Base-by-base conservation (phyloP, 2,329 filamentous ascomycete genomes). In the Phialophora chinensis region DNA sequence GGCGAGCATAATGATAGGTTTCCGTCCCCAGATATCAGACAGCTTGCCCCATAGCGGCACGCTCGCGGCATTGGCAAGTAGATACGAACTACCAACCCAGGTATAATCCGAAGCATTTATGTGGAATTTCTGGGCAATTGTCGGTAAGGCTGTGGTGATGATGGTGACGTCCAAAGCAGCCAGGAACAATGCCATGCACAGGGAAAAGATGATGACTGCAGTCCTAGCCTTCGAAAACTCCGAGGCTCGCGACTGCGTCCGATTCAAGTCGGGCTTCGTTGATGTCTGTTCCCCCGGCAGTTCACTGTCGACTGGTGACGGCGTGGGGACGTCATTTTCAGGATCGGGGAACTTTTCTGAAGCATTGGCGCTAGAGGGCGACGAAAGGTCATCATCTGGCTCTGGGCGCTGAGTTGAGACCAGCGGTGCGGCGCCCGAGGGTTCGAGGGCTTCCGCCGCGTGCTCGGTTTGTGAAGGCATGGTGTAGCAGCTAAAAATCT, bases 21-120 rank as follows among this genome's bases (percentile, higher is more conserved):
- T 91, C 49, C 88, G 81, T 2, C 88, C 88, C 78, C 86, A 90
- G 65, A 90, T 90, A 70, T 90, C 88, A 53, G 85, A 87, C 25
- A 89, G 77, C 72, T 89, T 89, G 25, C 86, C 86, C 85, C 86
- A 88, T 35, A 85, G 80, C 1, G 85, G 85, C 2, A 85, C 84
- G 23, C 83, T 79, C 14, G 80, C 75, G 25, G 82, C 78, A 70
- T 82, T 80, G 60, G 78, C 79, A 60, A 83, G 74, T 17, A 83
- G 74, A 70, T 80, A 82, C 10, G 80, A 78, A 17, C 79, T 81
- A 20, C 80, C 80, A 68, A 83, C 81, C 81, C 80, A 84, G 63
- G 81, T 80, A 70, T 81, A 82, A 47, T 80, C 78, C 67, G 79
- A 76, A 69, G 79, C 75, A 8, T 77, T 78, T 62, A 81, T 77